These are phyloP conservation scores for Penicillium sp. DNA, from an alignment of 2,329 filamentous ascomycete genomes.

Conservation along the genomic window DNA sequence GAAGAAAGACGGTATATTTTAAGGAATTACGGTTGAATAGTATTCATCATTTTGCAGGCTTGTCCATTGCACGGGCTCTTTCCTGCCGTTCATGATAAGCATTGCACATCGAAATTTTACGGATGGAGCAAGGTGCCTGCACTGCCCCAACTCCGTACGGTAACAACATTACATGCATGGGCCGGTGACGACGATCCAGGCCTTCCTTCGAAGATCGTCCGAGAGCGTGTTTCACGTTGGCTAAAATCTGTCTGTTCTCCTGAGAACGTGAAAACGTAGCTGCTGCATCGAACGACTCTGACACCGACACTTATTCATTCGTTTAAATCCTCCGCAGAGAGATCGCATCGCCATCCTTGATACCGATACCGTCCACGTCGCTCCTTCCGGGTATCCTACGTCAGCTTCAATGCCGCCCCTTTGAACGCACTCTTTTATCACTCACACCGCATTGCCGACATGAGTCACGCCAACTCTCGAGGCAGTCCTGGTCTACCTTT, in stretches of 20 bases:
- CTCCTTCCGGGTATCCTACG: not conserved
- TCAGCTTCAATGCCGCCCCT: slow-evolving; percentile 3
- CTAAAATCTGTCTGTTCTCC: not conserved
- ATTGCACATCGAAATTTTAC: not conserved
- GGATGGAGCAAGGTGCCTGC: not conserved
- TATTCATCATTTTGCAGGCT: no score
- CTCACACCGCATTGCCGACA: slow-evolving; percentile 11
- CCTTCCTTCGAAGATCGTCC: not conserved
- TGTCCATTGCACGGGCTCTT: not conserved
- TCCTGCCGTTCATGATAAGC: not conserved
- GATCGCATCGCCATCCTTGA: not conserved
- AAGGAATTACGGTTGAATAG: no score
- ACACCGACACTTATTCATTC: not conserved
- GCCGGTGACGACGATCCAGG: not conserved
- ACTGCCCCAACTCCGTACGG: not conserved
- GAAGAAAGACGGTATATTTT: no score
- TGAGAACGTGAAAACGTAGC: not conserved
- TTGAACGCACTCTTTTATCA: not conserved
- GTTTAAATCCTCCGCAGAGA: not conserved
- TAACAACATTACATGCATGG: not conserved
- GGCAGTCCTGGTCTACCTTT: slow-evolving; percentile 23
- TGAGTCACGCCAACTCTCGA: slow-evolving; percentile 34
- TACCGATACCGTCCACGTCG: not conserved
- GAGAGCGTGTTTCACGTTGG: not conserved
- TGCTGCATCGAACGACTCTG: not conserved